Base-by-base conservation (phyloP, 768 basidiomycete genomes). In the Tulasnella sp. region DNA sequence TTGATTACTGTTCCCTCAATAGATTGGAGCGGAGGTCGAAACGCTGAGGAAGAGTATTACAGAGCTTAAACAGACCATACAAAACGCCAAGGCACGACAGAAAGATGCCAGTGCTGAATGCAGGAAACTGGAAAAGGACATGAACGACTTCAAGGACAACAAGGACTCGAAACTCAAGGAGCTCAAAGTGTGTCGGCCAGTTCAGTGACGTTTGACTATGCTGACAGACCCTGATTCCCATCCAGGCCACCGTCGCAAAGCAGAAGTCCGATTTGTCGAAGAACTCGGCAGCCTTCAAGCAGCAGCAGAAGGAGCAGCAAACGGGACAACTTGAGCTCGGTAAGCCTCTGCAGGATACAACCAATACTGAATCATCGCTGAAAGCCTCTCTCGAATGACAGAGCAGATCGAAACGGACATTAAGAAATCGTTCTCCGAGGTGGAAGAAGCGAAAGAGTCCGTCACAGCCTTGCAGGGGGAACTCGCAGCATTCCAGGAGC, bases 91-190 rank as follows among this genome's bases (percentile, higher is more conserved):
- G 68, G 76, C 83, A 56, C 89, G 89, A 67, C 88, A 94, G 69
- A 80, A 79, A 66, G 76, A 72, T 5, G 89, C 91, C 0, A 74
- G 83, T 50, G 82, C 76, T 0, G 92, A 97, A 60, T 80, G 81
- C 69, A 83, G 83, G 73, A 88, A 85, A 66, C 81, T 98, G 22
- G 91, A 98, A 72, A 85, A 85, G 66, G 96, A 99, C 69, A 98
- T 99, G 92, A 81, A 81, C 56, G 96, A 98, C 74, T 97, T 99
- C 76, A 93, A 96, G 75, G 86, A 93, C 72, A 93, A 99, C 74
- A 96, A 96, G 70, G 96, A 97, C 52, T 91, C 92, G 49, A 98
- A 98, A 73, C 87, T 90, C 56, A 86, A 85, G 17, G 87, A 98
- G 68, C 80, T 98, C 63, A 96, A 93, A 76, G 93, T 87, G 59